Evolutionary conservation across 257 asterid species (phyloP).

Genomic region (Plantago elongata): DNA sequence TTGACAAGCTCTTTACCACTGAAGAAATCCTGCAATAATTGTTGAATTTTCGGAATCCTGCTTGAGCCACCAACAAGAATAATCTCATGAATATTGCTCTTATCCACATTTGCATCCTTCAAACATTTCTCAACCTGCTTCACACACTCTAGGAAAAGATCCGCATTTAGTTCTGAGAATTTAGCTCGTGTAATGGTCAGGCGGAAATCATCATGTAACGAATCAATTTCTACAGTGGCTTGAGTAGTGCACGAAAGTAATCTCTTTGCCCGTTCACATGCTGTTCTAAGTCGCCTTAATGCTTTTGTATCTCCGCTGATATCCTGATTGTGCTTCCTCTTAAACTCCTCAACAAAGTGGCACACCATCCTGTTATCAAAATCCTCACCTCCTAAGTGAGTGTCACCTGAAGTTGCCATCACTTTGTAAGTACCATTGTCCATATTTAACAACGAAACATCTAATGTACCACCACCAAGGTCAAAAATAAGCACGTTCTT

Average conservation of each 20-base stretch:
- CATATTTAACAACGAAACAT: too few relatives aligned
- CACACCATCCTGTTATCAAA: not conserved
- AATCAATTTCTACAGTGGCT: slow-evolving; percentile 74
- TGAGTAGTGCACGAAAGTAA: slow-evolving; percentile 76
- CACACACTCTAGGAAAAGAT: slow-evolving; percentile 68
- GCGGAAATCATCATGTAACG: slow-evolving; percentile 64
- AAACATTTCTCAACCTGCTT: slow-evolving; percentile 79
- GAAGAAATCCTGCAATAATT: too few relatives aligned
- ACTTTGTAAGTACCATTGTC: too few relatives aligned
- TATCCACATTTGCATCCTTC: slow-evolving; percentile 84
- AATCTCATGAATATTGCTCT: slow-evolving; percentile 17
- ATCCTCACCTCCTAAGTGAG: too few relatives aligned
- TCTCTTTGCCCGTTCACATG: slow-evolving; percentile 41
- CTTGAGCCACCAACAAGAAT: not conserved
- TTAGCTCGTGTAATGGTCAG: slow-evolving; percentile 73
- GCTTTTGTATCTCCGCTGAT: too few relatives aligned
- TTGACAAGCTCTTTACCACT: too few relatives aligned
- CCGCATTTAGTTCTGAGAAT: slow-evolving; percentile 73
- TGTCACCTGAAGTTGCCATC: too few relatives aligned
- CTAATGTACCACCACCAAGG: too few relatives aligned
- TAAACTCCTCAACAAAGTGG: too few relatives aligned
- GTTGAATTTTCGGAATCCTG: too few relatives aligned
- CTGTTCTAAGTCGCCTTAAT: not conserved
- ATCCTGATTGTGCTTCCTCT: too few relatives aligned
- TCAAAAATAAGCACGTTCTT: too few relatives aligned